Base-by-base conservation (phyloP, 2,329 filamentous ascomycete genomes). In the Macrophomina tecta region DNA sequence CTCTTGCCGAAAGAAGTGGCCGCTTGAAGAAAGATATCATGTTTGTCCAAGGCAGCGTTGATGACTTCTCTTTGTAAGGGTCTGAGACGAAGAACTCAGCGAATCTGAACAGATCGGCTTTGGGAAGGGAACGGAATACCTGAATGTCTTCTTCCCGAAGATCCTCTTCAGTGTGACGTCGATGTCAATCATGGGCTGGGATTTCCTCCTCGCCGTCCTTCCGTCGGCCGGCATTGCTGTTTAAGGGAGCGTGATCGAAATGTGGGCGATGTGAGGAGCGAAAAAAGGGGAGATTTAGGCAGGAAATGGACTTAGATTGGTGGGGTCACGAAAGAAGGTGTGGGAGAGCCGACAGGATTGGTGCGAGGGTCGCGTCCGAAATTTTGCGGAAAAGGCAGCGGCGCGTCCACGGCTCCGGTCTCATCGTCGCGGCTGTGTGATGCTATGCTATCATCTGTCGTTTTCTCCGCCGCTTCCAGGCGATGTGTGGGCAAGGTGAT, bases 1-100 rank as follows among this genome's bases (percentile, higher is more conserved):
- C 92, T 96, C 79, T 97, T 97, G 49, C 94, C 94, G 77, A 97
- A 97, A 9, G 90, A 92, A 3, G 91, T 94, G 65, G 91, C 91
- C 55, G 94, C 94, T 79, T 97, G 94, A 0, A 98, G 86, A 75
- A 97, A 97, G 51, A 98, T 91, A 89, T 98, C 94, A 69, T 94
- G 85, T 16, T 92, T 91, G 66, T 91, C 87, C 8, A 97, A 84
- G 2, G 92, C 91, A 7, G 92, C 91, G 67, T 86, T 84, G 65
- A 98, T 94, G 66, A 97, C 93, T 74, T 98, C 93, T 68, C 92
- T 88, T 76, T 97, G 94, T 45, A 91, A 83, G 11, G 93, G 93
- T 72, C 93, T 93, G 68, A 18, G 4, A 0, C 3, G 2, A 3
- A n/a, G 2, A n/a, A 72, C 53, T 53, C 52, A 18, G 8, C 30